Base-by-base conservation (phyloP, 2,329 filamentous ascomycete genomes). In the Hypoxylon sp. region DNA sequence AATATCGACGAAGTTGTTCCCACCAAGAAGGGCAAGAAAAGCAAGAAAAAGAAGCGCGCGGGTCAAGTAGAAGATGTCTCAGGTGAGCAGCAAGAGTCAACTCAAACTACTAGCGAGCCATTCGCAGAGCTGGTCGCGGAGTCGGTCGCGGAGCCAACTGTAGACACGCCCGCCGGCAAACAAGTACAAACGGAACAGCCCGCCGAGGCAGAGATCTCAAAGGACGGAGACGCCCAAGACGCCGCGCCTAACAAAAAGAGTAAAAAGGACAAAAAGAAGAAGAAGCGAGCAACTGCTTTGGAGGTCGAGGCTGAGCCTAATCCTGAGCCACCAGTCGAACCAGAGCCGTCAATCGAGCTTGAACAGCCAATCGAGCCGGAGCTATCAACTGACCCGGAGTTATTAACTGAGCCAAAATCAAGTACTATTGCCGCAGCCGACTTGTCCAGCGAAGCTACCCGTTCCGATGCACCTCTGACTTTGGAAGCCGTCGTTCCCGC, bases 181-280 rank as follows among this genome's bases (percentile, higher is more conserved):
- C 44, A 62, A 19, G 15, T 44, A 10, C 44, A 55, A n/a, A 48
- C 56, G 4, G 47, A 53, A 30, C 7, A 24, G 11, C 11, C 39
- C 10, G 8, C 39, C 28, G 30, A 50, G 7, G 43, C 26, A 20
- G 53, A 62, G 47, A 61, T 37, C 46, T 43, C n/a, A 28, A 59
- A 56, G 49, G 65, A 57, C 47, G 52, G 60, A n/a, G 59, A 63
- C 19, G 28, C 44, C n/a, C 53, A 58, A 24, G 58, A 61, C 43
- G 46, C 55, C 32, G 58, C 51, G 5, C 34, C 60, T 39, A 30
- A 48, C 50, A 70, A 73, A 58, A 65, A 69, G 50, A 68, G 62
- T 32, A 71, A 76, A 49, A 74, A 74, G 64, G 74, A 73, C 51
- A 76, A 77, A 65, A 75, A 77, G 65, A 75, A 77, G 69, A 71